A percentile compares a stretch with the other conserved stretches of the same genome.
Evolutionary conservation across 352 stramenopile genomes (phyloP).

Genomic region (Saprolegnia parasitica): DNA sequence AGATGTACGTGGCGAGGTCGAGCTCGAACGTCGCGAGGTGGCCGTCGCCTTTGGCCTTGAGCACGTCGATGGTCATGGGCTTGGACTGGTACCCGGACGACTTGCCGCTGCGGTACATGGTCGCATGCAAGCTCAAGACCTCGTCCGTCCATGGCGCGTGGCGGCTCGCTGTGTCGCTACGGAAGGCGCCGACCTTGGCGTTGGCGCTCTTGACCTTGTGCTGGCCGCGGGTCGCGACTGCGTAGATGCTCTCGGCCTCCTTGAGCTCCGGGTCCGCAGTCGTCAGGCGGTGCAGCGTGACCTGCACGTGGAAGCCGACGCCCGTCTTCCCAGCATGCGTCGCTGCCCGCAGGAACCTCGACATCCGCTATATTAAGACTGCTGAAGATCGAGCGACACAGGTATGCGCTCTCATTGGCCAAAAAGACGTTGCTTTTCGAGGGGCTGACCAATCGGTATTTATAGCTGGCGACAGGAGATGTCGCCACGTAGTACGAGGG

Average conservation of each 20-base stretch:
- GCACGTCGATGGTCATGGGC: constrained; percentile 11
- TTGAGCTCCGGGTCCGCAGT: constrained; percentile 1
- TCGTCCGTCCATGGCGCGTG: constrained; percentile 9
- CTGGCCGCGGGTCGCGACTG: constrained; percentile 5
- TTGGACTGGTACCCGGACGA: constrained; percentile 15
- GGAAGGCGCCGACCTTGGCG: background rate
- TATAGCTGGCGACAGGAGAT: background rate
- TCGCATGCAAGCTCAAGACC: constrained; percentile 10
- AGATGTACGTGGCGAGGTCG: constrained; percentile 18
- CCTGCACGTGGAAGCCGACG: constrained; percentile 19
- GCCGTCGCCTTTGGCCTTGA: constrained; percentile 4
- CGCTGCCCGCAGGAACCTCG: constrained; percentile 17
- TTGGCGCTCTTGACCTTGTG: constrained; percentile 19
- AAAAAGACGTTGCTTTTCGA: background rate
- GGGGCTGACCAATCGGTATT: background rate
- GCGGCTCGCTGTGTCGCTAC: background rate
- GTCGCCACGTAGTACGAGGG: background rate
- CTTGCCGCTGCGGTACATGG: constrained; percentile 23
- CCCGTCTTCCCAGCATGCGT: constrained; percentile 24
- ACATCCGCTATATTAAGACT: constrained; percentile 15
- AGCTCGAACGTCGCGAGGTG: constrained; percentile 19
- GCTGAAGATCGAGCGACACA: too few species aligned
- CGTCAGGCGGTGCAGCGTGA: constrained; percentile 20
- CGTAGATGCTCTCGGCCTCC: constrained; percentile 17
- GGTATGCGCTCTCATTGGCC: too few species aligned